Evolutionary conservation across 106 monocot genomes (phyloP).

Genomic region (Agapanthus africanus): DNA sequence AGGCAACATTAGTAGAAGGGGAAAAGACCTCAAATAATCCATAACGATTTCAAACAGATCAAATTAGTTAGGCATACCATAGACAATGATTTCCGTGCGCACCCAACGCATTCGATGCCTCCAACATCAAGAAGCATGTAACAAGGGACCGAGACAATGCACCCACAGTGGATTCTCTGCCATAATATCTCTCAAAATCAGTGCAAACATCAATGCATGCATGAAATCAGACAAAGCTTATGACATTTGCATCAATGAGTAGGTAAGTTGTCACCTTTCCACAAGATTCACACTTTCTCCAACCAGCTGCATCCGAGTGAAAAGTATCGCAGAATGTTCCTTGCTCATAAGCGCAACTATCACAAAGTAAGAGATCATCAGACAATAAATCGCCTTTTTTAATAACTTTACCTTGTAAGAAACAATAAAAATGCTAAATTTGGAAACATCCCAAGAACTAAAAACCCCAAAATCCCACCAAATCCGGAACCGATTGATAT

Average conservation of each 20-base stretch:
- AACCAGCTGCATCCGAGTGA: slow-evolving; percentile 47
- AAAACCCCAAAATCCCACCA: background rate
- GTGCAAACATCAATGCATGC: background rate
- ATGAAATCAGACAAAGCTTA: background rate
- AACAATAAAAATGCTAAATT: too few species aligned
- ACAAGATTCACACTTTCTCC: slow-evolving; percentile 66
- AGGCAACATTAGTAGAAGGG: background rate
- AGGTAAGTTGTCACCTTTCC: slow-evolving; percentile 37
- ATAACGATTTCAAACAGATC: background rate
- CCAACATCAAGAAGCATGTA: slow-evolving; percentile 50
- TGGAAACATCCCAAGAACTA: too few species aligned
- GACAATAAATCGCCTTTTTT: background rate
- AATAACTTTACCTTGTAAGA: background rate
- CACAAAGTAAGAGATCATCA: background rate
- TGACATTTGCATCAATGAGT: background rate
- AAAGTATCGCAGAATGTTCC: slow-evolving; percentile 58
- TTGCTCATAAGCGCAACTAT: slow-evolving; percentile 42
- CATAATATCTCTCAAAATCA: background rate
- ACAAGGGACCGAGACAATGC: slow-evolving; percentile 36
- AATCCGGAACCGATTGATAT: too few species aligned
- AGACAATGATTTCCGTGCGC: slow-evolving; percentile 31
- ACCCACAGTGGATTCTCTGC: slow-evolving; percentile 65
- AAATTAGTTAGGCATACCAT: slow-evolving; percentile 17
- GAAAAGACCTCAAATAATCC: background rate
- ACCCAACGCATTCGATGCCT: slow-evolving; percentile 49